Percentiles rank a stretch among this genome's conserved stretches.
These are phyloP conservation scores for Pilasporangium apinafurcum DNA, from an alignment of 352 stramenopile species.

Conservation along the genomic window DNA sequence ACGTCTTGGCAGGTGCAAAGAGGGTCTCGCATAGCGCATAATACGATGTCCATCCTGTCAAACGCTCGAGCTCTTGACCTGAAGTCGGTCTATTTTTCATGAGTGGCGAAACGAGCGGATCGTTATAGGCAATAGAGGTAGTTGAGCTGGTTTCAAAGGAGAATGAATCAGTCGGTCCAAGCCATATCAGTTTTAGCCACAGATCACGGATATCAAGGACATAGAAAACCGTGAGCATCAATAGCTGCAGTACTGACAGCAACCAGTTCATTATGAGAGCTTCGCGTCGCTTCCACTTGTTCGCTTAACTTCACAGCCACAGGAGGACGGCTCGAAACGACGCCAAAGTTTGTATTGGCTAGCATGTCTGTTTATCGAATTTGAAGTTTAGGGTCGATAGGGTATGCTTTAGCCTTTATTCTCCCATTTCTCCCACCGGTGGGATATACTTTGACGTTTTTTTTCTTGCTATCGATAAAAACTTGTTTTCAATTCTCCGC, in stretches of 20 bases:
- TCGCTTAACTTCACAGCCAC: too few species aligned
- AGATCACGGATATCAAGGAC: constrained; percentile 25
- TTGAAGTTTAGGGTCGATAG: too few species aligned
- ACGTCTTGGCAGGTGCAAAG: constrained; percentile 4
- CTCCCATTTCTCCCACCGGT: too few species aligned
- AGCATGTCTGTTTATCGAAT: too few species aligned
- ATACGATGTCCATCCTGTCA: constrained; percentile 20
- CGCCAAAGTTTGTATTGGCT: too few species aligned
- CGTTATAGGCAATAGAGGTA: constrained; percentile 1
- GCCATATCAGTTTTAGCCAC: constrained; percentile 20
- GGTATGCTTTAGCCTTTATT: too few species aligned
- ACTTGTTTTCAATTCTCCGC: too few species aligned
- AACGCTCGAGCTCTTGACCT: constrained; percentile 11
- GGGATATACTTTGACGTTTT: too few species aligned
- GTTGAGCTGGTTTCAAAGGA: constrained; percentile 10
- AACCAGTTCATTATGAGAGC: background rate
- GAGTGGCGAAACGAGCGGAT: constrained; percentile 6
- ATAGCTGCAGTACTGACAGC: constrained; percentile 12
- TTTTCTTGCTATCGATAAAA: too few species aligned
- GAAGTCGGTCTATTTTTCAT: constrained; percentile 8
- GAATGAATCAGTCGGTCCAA: constrained; percentile 16
- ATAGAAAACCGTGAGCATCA: constrained; percentile 18
- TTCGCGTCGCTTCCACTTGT: too few species aligned
- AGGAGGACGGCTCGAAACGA: too few species aligned
- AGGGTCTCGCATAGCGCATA: constrained; percentile 18